phyloP scores from a whole-genome alignment of 495 filamentous ascomycete genomes.

The Hamigera avellanea region DNA sequence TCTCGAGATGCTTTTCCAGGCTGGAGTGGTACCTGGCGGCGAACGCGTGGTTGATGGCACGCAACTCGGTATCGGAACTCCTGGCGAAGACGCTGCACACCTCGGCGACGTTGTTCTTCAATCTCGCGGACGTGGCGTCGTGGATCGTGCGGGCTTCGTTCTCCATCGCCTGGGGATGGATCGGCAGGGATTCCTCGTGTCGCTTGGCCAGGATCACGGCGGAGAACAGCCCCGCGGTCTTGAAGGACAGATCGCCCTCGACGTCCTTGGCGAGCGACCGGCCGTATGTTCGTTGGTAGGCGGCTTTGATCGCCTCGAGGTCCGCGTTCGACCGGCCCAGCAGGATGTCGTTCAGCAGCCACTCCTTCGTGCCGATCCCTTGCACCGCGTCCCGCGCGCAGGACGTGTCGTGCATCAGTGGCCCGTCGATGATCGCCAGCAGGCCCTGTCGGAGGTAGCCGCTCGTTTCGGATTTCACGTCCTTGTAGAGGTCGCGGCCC shows the following conservation, averaged over 20 bases:
- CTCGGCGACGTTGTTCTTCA: slow-evolving; percentile 62
- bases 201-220: slow-evolving; percentile 61
- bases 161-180: slow-evolving; percentile 58
- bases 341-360: slow-evolving; percentile 73
- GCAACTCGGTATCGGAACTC: slow-evolving; percentile 65
- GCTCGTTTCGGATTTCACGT: slow-evolving; percentile 65
- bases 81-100: slow-evolving; percentile 66
- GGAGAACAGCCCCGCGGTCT: slow-evolving; percentile 72
- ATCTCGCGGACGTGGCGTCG: slow-evolving; percentile 54
- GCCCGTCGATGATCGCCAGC: slow-evolving; percentile 62
- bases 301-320: slow-evolving; percentile 64
- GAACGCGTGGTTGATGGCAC: slow-evolving; percentile 67
- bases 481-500: slow-evolving; percentile 54
- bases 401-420: slow-evolving; percentile 57
- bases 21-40: slow-evolving; percentile 48
- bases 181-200: slow-evolving; percentile 61
- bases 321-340: slow-evolving; percentile 77
- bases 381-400: slow-evolving; percentile 54
- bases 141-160: slow-evolving; percentile 62
- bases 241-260: slow-evolving; percentile 65
- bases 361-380: slow-evolving; percentile 78
- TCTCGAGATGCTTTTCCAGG: slow-evolving; percentile 61
- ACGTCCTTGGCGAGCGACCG: slow-evolving; percentile 56
- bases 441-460: slow-evolving; percentile 62
- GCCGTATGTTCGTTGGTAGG: slow-evolving; percentile 55